Evolutionary conservation across 169 alveolate genomes (phyloP), one percentile per base, ranked within the genome.

Genomic region (Plasmodium vinckei): DNA sequence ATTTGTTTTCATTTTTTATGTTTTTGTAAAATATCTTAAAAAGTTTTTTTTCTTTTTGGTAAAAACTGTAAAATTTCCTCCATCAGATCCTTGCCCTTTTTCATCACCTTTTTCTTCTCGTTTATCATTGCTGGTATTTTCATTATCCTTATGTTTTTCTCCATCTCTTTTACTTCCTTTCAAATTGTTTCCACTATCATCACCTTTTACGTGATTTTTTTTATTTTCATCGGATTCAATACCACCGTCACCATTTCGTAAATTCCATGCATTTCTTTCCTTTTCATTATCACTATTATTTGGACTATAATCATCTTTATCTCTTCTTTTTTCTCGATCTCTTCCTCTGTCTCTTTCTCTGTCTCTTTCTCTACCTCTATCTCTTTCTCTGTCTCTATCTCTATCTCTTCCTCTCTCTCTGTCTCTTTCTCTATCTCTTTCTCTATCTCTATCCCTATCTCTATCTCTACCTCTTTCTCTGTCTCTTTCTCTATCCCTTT

Each of bases 361-460:
- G 7, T 67, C 89, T 65, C 69, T 1, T n/a, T 79, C 89, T 2
- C 42, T 65, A 12, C 12, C n/a, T 39, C 54, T 21, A 7, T 61
- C 82, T n/a, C 57, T 53, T 65, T 67, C 82, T 65, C 67, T 39
- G 46, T 12, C 27, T 27, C 60, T n/a, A 39, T 73, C 65, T 59
- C 88, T 33, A 59, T 88, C 88, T 61, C 86, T 59, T 57, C 67
- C 73, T 87, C 10, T 64, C 82, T 56, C 79, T 90, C 92, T 75
- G 68, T 87, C 42, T 63, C 79, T 1, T 86, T 84, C 79, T 93
- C 94, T 69, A 69, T 93, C 73, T 87, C 93, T 39, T 67, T 93
- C 63, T 57, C 84, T 65, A 42, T 93, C 84, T 21, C 87, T 53
- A 54, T 82, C 89, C 70, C 92, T 53, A 44, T 88, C 68, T 27